Conservation (phyloP, 169 alveolate species). For the Perkinsus chesapeaki region DNA sequence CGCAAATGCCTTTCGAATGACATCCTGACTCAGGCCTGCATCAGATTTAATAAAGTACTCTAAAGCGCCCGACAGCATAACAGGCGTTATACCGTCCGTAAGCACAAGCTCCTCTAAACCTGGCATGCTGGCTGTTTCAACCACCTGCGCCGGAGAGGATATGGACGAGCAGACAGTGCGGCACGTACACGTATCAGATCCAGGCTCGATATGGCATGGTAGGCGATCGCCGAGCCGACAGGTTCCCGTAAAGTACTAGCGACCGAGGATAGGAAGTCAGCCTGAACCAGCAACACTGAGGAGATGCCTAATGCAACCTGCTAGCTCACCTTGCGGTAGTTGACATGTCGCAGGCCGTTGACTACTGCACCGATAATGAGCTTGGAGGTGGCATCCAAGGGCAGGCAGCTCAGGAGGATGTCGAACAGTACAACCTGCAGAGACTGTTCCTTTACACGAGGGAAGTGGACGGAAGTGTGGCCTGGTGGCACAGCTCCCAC, state of each 20-base stretch:
- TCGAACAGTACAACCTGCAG: background rate
- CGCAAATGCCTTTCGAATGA: background rate
- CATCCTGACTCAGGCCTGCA: background rate
- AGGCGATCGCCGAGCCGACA: background rate
- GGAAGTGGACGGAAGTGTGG: no score
- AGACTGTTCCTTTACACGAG: no score
- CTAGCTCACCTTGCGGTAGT: background rate
- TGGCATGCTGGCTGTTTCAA: background rate
- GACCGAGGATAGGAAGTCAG: background rate
- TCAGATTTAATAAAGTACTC: background rate
- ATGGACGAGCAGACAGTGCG: background rate
- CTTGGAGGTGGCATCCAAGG: background rate
- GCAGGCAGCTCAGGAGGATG: background rate
- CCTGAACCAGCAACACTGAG: background rate
- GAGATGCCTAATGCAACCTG: background rate
- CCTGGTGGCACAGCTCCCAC: no score
- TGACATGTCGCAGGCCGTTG: background rate
- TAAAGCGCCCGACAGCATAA: background rate
- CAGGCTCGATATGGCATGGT: background rate
- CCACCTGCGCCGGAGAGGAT: background rate
- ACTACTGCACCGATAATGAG: background rate
- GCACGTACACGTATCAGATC: background rate
- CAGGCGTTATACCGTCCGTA: background rate
- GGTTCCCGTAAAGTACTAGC: background rate
- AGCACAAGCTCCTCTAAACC: background rate